Evolutionary conservation across 495 filamentous ascomycete genomes (phyloP).

Genomic region (Jackrogersella minutella): DNA sequence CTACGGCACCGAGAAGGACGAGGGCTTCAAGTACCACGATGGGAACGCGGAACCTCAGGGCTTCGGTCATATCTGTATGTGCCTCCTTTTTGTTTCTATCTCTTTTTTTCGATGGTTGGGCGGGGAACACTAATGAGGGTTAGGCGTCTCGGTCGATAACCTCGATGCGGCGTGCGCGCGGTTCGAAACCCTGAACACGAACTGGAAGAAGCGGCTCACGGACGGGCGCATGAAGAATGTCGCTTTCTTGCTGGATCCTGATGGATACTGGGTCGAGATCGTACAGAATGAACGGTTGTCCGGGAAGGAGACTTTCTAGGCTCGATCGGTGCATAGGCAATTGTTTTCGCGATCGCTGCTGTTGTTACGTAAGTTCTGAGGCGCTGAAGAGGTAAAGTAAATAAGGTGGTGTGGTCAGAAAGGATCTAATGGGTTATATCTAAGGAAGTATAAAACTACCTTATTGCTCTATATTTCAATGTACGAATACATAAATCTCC

Average conservation of each 20-base stretch:
- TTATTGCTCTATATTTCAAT: no score
- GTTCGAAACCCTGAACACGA: slow-evolving; percentile 80
- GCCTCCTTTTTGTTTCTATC: not conserved
- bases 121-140: slow-evolving; percentile 37
- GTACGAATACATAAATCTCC: no score
- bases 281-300: slow-evolving; percentile 75
- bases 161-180: slow-evolving; percentile 83
- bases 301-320: slow-evolving; percentile 60
- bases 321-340: no score
- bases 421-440: no score
- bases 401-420: no score
- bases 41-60: slow-evolving; percentile 92
- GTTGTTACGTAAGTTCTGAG: no score
- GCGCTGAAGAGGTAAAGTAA: no score
- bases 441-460: no score
- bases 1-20: slow-evolving; percentile 93
- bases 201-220: slow-evolving; percentile 93
- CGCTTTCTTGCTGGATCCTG: slow-evolving; percentile 93
- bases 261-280: slow-evolving; percentile 92
- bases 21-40: slow-evolving; percentile 85
- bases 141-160: slow-evolving; percentile 87
- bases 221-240: slow-evolving; percentile 94
- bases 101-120: not conserved
- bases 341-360: no score
- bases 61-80: slow-evolving; percentile 88